Conservation (phyloP, 495 filamentous ascomycete species). For the Annulohypoxylon bovei region DNA sequence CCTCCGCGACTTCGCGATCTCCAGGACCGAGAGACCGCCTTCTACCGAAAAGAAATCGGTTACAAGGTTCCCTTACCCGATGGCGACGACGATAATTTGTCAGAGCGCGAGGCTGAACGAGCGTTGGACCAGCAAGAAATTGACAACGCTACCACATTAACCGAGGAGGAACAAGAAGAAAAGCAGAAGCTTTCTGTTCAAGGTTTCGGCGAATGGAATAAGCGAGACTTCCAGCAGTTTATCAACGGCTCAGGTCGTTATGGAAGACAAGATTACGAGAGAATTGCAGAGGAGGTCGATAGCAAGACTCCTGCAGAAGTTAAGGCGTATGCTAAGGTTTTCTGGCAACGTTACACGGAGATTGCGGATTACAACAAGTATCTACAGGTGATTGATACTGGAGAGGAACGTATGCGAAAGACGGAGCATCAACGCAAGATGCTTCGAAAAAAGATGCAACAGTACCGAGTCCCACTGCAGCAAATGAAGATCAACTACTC, state of each 20-base stretch:
- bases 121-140: conserved; percentile 91
- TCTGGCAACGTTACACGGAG: conserved; percentile 92
- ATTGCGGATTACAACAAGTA: conserved; percentile 90
- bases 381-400: conserved; percentile 84
- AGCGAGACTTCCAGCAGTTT: conserved; percentile 97
- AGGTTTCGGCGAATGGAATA: conserved; percentile 94
- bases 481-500: conserved; percentile 99
- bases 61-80: conserved; percentile 90
- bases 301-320: conserved; percentile 87
- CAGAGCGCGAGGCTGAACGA: conserved; percentile 85
- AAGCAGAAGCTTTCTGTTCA: conserved; percentile 81
- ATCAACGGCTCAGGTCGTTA: conserved; percentile 93
- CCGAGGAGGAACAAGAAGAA: conserved; percentile 86
- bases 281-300: conserved; percentile 90
- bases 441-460: conserved; percentile 91
- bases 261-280: conserved; percentile 82
- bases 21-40: conserved; percentile 96
- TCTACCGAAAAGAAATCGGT: conserved; percentile 91
- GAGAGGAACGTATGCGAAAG: conserved; percentile 88
- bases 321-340: conserved; percentile 88
- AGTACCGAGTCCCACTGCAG: conserved; percentile 95
- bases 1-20: conserved; percentile 81
- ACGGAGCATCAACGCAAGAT: conserved; percentile 93
- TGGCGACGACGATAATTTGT: conserved; percentile 82
- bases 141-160: conserved; percentile 87